These are phyloP conservation scores for Teratosphaeria gauchensis DNA, from an alignment of 2,329 filamentous ascomycete species.

Conservation along the genomic window DNA sequence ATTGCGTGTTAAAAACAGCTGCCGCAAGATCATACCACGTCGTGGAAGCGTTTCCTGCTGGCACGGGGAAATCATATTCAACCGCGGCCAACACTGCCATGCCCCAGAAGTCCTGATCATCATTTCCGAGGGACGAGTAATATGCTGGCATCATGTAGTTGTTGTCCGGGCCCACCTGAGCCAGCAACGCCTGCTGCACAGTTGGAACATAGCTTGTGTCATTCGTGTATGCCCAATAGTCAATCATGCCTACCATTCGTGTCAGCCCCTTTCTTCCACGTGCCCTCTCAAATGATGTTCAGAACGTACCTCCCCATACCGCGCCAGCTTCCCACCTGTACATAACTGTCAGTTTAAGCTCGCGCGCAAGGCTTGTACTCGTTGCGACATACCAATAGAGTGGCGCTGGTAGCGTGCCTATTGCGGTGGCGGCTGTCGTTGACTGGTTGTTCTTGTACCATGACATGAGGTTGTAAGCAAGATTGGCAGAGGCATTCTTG, in stretches of 20 bases:
- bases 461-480: constrained; percentile 25
- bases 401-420: constrained; percentile 34
- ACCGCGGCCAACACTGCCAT: constrained; percentile 70
- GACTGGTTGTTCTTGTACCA: constrained; percentile 27
- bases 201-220: constrained; percentile 34
- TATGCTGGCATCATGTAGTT: constrained; percentile 34
- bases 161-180: constrained; percentile 32
- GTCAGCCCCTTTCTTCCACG: background rate
- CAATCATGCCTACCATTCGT: constrained; percentile 16
- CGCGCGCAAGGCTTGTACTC: background rate
- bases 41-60: constrained; percentile 37
- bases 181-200: constrained; percentile 34
- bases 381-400: constrained; percentile 31
- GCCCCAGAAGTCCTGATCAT: constrained; percentile 71
- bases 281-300: background rate
- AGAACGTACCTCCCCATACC: constrained; percentile 21
- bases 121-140: constrained; percentile 33
- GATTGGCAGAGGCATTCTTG: constrained; percentile 19
- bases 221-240: constrained; percentile 39
- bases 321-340: constrained; percentile 33
- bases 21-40: constrained; percentile 70
- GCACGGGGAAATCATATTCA: constrained; percentile 65
- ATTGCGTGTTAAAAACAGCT: constrained; percentile 72
- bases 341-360: background rate
- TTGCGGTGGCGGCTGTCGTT: constrained; percentile 16